Evolutionary conservation across 2,329 filamentous ascomycete species (phyloP).

Genomic region (Zalaria sp.): DNA sequence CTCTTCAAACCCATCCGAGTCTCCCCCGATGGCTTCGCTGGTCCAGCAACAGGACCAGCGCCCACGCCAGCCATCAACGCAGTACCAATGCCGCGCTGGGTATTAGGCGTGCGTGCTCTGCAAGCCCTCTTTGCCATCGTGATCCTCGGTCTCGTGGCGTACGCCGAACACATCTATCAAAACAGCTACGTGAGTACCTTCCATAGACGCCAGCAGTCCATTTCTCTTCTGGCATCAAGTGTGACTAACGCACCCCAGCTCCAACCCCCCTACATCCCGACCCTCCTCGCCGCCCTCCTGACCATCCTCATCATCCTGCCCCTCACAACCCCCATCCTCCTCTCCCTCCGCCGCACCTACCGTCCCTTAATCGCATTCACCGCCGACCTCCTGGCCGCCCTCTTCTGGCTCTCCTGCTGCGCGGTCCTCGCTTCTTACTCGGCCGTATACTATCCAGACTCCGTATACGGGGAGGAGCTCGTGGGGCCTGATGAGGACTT

Average conservation of each 20-base stretch:
- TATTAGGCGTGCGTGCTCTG: not conserved
- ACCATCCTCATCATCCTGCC: not conserved
- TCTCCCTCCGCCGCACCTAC: not conserved
- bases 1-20: no score
- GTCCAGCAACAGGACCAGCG: no score
- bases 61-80: no score
- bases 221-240: no score
- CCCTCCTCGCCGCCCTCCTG: not conserved
- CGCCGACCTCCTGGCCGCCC: not conserved
- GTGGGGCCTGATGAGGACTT: not conserved
- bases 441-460: not conserved
- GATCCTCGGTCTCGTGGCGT: conserved; percentile 1
- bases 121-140: not conserved
- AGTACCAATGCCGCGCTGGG: not conserved
- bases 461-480: not conserved
- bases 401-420: conserved; percentile 4
- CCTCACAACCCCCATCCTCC: not conserved
- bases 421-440: conserved; percentile 2
- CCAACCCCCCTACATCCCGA: conserved; percentile 1
- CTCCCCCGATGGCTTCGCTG: no score
- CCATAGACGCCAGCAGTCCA: no score
- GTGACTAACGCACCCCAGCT: no score
- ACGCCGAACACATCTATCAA: not conserved
- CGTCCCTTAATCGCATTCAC: not conserved
- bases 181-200: not conserved